Conservation (phyloP, 78 protist species). For the Dictyostelium brefeldianum region DNA sequence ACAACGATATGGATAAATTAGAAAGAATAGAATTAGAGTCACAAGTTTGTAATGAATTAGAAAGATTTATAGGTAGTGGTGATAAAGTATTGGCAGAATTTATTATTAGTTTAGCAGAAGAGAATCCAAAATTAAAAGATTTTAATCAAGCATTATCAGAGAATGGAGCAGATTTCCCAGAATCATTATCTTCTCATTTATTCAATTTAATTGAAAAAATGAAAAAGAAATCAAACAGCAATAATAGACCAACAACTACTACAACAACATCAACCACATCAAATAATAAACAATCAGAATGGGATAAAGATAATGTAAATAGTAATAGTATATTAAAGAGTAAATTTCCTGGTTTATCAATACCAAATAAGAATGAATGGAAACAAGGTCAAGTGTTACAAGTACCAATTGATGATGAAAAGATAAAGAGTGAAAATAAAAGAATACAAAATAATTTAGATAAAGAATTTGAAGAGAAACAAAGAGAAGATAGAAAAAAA, state of each 20-base stretch:
- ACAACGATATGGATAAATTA: conserved; percentile 55
- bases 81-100: conserved; percentile 95
- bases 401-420: neutral
- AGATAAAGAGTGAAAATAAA: neutral
- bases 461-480: conserved; percentile 11
- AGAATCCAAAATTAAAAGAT: conserved; percentile 8
- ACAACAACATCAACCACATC: neutral
- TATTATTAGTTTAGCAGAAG: conserved; percentile 86
- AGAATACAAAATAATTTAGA: neutral
- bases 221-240: conserved; percentile 69
- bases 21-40: conserved; percentile 83
- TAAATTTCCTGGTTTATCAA: conserved; percentile 87
- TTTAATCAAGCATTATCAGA: conserved; percentile 72
- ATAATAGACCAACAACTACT: neutral
- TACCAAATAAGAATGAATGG: conserved; percentile 66
- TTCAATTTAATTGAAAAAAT: conserved; percentile 69
- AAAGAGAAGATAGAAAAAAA: conserved; percentile 28
- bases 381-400: conserved; percentile 18
- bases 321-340: neutral
- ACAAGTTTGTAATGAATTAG: conserved; percentile 91
- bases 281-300: neutral
- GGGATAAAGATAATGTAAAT: conserved; percentile 1
- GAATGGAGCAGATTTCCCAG: conserved; percentile 89
- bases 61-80: conserved; percentile 88
- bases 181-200: conserved; percentile 71